phyloP scores from a whole-genome alignment of 2,329 filamentous ascomycete species.

The Xylariomycetidae sp. region DNA sequence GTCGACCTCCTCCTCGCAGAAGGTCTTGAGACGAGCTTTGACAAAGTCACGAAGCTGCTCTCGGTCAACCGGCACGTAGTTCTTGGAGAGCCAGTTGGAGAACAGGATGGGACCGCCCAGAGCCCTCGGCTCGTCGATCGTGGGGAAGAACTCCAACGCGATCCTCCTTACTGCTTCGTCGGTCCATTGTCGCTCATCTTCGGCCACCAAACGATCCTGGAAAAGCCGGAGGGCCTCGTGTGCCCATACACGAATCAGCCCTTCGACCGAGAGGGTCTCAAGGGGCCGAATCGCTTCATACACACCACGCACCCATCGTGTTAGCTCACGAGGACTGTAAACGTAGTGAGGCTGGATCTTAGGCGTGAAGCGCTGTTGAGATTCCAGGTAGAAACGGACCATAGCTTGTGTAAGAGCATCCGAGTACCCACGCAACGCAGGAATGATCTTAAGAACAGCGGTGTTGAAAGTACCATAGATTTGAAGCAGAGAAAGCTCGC shows the following conservation, averaged over 20 bases:
- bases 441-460: conserved; percentile 94
- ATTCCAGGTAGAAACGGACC: conserved; percentile 94
- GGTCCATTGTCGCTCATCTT: conserved; percentile 94
- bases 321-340: conserved; percentile 97
- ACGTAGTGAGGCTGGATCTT: conserved; percentile 98
- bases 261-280: conserved; percentile 82
- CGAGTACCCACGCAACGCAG: conserved; percentile 88
- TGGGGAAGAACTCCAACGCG: conserved; percentile 88
- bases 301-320: conserved; percentile 93
- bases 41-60: conserved; percentile 96
- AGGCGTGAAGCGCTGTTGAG: conserved; percentile 89
- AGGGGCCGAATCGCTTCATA: conserved; percentile 95
- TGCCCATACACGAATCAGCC: conserved; percentile 93
- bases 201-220: conserved; percentile 91
- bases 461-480: conserved; percentile 99
- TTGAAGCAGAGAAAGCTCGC: conserved; percentile 87
- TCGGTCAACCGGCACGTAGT: conserved; percentile 94
- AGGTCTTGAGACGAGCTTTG: conserved; percentile 92
- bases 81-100: conserved; percentile 99
- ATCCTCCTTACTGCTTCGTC: conserved; percentile 82
- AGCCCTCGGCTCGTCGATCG: conserved; percentile 85
- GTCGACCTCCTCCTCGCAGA: conserved; percentile 99
- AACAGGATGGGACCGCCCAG: conserved; percentile 92
- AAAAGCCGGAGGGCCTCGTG: conserved; percentile 95
- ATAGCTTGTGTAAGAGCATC: conserved; percentile 94